Base-by-base conservation (phyloP, 2,329 filamentous ascomycete genomes). In the Calonectria multiphialidica region DNA sequence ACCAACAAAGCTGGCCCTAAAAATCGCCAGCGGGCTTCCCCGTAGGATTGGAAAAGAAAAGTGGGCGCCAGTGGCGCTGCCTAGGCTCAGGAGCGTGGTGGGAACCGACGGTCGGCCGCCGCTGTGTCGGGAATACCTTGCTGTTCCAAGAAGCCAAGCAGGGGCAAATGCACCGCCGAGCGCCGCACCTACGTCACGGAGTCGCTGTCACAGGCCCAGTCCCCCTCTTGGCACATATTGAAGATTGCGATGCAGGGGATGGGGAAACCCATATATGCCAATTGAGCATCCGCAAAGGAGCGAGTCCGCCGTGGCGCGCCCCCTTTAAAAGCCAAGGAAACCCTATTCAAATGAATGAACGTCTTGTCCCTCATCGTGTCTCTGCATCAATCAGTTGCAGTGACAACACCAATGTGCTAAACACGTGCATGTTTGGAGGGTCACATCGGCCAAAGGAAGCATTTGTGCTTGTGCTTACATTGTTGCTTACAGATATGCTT, bases 401-500 rank as follows among this genome's bases (percentile, higher is more conserved):
- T 15, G 8, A 21, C 5, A 40, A 30, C 16, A 35, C 10, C 5
- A 10, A 15, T 25, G 53, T 40, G n/a, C 33, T 7, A 10, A 15
- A 33, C 53, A 21, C 12, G 9, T 12, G 33, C 33, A 37, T 21
- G 9, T 35, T 57, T 21, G 12, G 37, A 5, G 28, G 28, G 50
- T 37, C 50, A 12, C 50, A 4, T 9, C 2, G 50, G n/a, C 21
- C n/a, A 40, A 37, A 15, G 12, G 5, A 45, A 42, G n/a, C n/a
- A 8, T 23, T 7, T 57, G n/a, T 33, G 53, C 53, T 40, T 57
- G 25, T 57, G 53, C 53, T 57, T 57, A 57, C 53, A 21, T n/a
- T 40, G n/a, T 40, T 57, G 53, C 53, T 57, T 57, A 57, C 53
- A 25, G 33, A 23, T 57, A 57, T 57, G 53, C 53, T 57, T 57